A percentile compares a stretch with the other conserved stretches of the same genome.
These are phyloP conservation scores for Crithidia bombi DNA, from an alignment of 208 protist species.

Conservation along the genomic window DNA sequence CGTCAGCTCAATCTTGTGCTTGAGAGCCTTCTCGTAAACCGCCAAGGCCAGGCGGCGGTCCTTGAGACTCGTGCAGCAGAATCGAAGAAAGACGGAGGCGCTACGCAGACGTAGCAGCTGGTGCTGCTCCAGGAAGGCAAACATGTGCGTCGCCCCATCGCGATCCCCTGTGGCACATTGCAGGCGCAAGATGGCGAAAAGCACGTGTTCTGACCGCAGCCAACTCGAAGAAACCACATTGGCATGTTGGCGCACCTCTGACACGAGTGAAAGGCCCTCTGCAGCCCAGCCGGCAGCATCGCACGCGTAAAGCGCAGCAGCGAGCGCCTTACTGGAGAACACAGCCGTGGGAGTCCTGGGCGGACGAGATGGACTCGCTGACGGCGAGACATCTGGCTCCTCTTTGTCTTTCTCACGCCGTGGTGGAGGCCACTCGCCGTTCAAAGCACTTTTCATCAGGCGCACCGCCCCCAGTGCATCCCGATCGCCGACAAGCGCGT, in stretches of 20 bases:
- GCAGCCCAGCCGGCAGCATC: slow-evolving; percentile 34
- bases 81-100: slow-evolving; percentile 56
- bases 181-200: slow-evolving; percentile 65
- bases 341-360: background rate
- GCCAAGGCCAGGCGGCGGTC: slow-evolving; percentile 43
- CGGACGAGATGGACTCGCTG: background rate
- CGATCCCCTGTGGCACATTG: slow-evolving; percentile 58
- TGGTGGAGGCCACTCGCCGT: background rate
- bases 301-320: slow-evolving; percentile 60
- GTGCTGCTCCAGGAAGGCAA: slow-evolving; percentile 58
- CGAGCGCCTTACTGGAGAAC: slow-evolving; percentile 42
- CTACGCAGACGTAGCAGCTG: slow-evolving; percentile 55
- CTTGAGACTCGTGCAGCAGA: slow-evolving; percentile 36
- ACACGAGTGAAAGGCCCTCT: slow-evolving; percentile 51
- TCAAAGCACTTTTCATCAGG: slow-evolving; percentile 16
- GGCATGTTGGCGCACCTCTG: slow-evolving; percentile 35
- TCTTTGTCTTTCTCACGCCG: background rate
- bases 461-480: slow-evolving; percentile 32
- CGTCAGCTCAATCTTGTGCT: slow-evolving; percentile 52
- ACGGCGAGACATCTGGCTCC: background rate
- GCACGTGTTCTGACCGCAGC: slow-evolving; percentile 58
- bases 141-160: slow-evolving; percentile 52
- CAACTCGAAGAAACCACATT: slow-evolving; percentile 25
- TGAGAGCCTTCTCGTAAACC: slow-evolving; percentile 46
- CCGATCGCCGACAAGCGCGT: slow-evolving; percentile 28